Evolutionary conservation across 192 early-diverging fungal species (phyloP).

Genomic region (Borealophlyctis nickersoniae): DNA sequence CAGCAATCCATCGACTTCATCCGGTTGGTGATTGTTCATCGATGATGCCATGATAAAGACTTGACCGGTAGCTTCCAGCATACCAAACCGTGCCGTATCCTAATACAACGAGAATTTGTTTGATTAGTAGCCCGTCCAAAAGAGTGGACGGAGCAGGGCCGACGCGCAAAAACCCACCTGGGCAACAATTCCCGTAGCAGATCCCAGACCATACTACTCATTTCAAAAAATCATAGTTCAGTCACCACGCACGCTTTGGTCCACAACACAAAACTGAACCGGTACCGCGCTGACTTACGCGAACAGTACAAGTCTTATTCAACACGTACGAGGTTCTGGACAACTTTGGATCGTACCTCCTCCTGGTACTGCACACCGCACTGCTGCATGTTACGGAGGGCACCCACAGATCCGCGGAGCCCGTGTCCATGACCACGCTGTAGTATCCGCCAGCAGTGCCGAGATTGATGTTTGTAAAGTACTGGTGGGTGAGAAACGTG

Average conservation of each 20-base stretch:
- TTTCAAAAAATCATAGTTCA: too few species aligned
- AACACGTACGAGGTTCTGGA: conserved; percentile 17
- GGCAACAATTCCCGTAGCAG: conserved; percentile 13
- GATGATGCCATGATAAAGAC: conserved; percentile 20
- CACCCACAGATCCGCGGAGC: conserved; percentile 28
- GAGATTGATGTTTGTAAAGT: conserved; percentile 18
- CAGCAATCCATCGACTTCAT: conserved; percentile 23
- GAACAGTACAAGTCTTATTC: conserved; percentile 9
- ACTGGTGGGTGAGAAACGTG: too few species aligned
- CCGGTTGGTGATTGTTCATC: conserved; percentile 24
- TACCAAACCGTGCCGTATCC: conserved; percentile 6
- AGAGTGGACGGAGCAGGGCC: background rate
- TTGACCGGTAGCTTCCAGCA: background rate
- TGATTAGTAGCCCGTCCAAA: background rate
- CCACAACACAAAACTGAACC: too few species aligned
- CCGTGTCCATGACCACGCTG: conserved; percentile 28
- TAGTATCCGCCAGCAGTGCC: conserved; percentile 18
- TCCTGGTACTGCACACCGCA: background rate
- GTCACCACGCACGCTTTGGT: too few species aligned
- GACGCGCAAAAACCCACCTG: conserved; percentile 5
- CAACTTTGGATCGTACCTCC: conserved; percentile 12
- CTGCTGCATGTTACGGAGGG: conserved; percentile 10
- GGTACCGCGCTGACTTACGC: too few species aligned
- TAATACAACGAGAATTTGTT: background rate
- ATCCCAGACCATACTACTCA: conserved; percentile 20